Evolutionary conservation across 2,329 filamentous ascomycete species (phyloP).

Genomic region (Alternaria solani): DNA sequence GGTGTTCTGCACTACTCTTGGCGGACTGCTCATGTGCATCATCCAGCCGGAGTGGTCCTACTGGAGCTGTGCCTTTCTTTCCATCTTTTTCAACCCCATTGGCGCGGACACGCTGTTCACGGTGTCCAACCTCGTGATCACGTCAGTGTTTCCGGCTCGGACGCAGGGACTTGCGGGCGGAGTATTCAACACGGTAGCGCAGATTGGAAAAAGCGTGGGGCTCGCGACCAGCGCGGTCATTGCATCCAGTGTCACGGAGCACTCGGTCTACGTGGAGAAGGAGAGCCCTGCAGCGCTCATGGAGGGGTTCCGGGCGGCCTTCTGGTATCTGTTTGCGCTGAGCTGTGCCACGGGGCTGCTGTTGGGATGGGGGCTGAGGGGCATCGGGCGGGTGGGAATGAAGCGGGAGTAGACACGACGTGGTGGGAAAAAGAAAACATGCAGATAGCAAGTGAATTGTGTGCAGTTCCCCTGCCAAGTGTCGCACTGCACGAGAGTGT

Average conservation of each 20-base stretch:
- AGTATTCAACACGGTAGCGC: slow-evolving; percentile 56
- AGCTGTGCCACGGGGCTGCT: slow-evolving; percentile 43
- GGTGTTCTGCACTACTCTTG: slow-evolving; percentile 39
- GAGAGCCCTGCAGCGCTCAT: slow-evolving; percentile 47
- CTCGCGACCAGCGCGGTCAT: slow-evolving; percentile 52
- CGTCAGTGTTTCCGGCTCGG: slow-evolving; percentile 50
- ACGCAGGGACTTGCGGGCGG: slow-evolving; percentile 57
- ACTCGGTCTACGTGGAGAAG: slow-evolving; percentile 37
- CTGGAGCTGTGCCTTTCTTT: slow-evolving; percentile 57
- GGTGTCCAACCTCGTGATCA: slow-evolving; percentile 55
- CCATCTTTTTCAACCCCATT: slow-evolving; percentile 54
- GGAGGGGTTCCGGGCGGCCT: slow-evolving; percentile 54
- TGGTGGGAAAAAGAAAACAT: not conserved
- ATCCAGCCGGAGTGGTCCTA: slow-evolving; percentile 57
- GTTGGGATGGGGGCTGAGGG: slow-evolving; percentile 52
- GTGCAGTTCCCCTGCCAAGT: slow-evolving; percentile 11
- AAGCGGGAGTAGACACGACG: slow-evolving; percentile 46
- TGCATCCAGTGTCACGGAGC: slow-evolving; percentile 41
- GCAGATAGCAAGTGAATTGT: not conserved
- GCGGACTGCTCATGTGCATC: slow-evolving; percentile 24
- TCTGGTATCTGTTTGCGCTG: slow-evolving; percentile 54
- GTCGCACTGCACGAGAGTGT: not conserved
- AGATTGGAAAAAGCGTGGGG: slow-evolving; percentile 55
- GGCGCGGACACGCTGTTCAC: slow-evolving; percentile 57
- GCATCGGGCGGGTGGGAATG: slow-evolving; percentile 55